Evolutionary conservation across 75 land plant genomes (phyloP).

Genomic region (Sequoia sempervirens): DNA sequence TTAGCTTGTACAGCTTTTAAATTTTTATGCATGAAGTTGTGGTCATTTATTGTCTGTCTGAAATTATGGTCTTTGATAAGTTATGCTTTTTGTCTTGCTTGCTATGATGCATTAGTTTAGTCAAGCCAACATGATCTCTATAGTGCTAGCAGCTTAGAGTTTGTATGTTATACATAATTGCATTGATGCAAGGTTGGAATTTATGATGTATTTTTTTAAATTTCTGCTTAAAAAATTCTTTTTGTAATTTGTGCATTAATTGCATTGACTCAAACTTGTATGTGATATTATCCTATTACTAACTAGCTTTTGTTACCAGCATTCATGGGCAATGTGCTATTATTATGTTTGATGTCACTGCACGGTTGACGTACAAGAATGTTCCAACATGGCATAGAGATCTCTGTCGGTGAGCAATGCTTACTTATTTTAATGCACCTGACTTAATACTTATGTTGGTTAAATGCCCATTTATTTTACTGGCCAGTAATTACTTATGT

Average conservation of each 20-base stretch:
- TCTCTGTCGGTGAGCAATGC: constrained; percentile 29
- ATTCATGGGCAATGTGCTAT: constrained; percentile 58
- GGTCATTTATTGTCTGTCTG: no score
- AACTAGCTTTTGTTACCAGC: constrained; percentile 16
- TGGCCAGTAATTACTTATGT: background rate
- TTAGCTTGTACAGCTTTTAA: background rate
- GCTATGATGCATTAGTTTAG: no score
- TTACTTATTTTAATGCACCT: background rate
- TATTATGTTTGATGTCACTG: constrained; percentile 57
- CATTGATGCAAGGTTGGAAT: background rate
- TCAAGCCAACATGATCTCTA: background rate
- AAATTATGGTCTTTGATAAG: no score
- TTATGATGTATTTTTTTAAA: background rate
- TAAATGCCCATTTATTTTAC: background rate
- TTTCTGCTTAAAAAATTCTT: background rate
- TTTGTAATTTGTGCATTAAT: background rate
- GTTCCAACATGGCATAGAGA: constrained; percentile 59
- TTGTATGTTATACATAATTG: background rate
- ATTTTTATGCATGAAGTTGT: no score
- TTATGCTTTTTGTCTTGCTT: no score
- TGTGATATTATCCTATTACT: background rate
- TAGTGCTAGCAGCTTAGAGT: background rate
- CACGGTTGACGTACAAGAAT: constrained; percentile 48
- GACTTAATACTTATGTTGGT: background rate
- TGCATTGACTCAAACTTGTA: background rate